Conservation (phyloP, 805 yeast species). For the Myxozyma geophila region DNA sequence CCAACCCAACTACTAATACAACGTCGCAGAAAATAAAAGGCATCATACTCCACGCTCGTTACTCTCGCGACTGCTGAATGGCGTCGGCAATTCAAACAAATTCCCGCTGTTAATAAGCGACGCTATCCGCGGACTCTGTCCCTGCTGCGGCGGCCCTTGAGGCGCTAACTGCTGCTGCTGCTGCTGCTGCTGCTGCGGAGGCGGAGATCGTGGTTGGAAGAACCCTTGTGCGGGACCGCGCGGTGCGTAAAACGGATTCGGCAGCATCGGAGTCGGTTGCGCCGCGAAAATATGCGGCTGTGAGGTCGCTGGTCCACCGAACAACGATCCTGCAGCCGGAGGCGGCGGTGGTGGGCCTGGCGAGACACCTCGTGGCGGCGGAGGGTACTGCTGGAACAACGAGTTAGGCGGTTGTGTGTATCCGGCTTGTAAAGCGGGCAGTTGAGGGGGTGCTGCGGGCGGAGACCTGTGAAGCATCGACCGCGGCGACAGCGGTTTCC, state of each 20-base stretch:
- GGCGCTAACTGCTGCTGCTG: constrained; percentile 15
- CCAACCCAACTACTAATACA: background rate
- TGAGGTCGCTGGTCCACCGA: constrained; percentile 4
- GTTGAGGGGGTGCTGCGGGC: constrained; percentile 7
- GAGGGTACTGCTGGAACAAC: background rate
- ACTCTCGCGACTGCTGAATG: constrained; percentile 35
- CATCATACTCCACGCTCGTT: constrained; percentile 31
- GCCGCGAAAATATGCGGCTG: constrained; percentile 5
- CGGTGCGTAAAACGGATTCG: constrained; percentile 1
- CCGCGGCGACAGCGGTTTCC: constrained; percentile 1
- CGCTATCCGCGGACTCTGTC: constrained; percentile 19
- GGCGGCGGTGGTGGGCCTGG: background rate
- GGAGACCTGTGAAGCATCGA: background rate
- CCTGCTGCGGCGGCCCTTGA: constrained; percentile 18
- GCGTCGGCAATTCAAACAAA: constrained; percentile 28
- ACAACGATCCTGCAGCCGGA: background rate
- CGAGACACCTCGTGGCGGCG: background rate
- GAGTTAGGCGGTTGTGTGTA: background rate
- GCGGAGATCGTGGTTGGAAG: background rate
- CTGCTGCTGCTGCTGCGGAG: constrained; percentile 12
- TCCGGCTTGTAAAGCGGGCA: constrained; percentile 2
- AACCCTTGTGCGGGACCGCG: constrained; percentile 2
- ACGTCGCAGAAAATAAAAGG: background rate
- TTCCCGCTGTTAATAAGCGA: constrained; percentile 13
- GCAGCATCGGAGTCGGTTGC: constrained; percentile 5